Evolutionary conservation across 805 yeast species (phyloP), one percentile per base, ranked within the genome.

Genomic region (Priceomyces fermenticarens): DNA sequence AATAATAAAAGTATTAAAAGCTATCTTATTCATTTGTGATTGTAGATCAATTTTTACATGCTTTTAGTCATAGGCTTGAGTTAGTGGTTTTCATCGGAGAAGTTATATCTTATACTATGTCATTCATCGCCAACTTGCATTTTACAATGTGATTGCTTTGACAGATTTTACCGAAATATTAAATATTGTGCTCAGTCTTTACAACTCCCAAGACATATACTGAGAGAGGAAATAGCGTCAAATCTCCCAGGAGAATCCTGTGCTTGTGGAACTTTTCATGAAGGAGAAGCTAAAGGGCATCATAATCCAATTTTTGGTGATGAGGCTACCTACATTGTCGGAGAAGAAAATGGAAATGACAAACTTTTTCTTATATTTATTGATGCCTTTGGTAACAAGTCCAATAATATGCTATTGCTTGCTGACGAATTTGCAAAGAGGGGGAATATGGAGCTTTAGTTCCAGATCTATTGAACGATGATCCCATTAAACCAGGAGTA

Each of bases 381-480:
- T 30, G 69, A 62, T 35, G 46, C 60, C 40, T 57, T 42, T 39
- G 67, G 69, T 27, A 39, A 60, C 55, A 53, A 50, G 39, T 50
- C 48, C 45, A 54, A 54, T 44, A 63, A 62, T 48, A 50, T 48
- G 30, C 48, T 45, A 38, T 53, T 63, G 49, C 48, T 60, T 32
- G 68, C 66, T 9, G 67, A 63, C 43, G 42, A 47, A 29, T 45
- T 63, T 17, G 32, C 52, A 27, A 35, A 39, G 10, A 10, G 32
- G 11, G 41, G 44, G 6, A 38, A 44, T 46, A 55, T 35, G 53
- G 51, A 42, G 66, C 62, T 1, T 44, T 57, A 31, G 32, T 62
- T 34, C 68, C 68, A 10, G 68, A 63, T 46, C 51, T 61, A 36
- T 55, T 63, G 39, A 44, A 54, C 32, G 47, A 48, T 31, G 68